phyloP scores from a whole-genome alignment of 352 stramenopile genomes.

The Phytophthora syringae region DNA sequence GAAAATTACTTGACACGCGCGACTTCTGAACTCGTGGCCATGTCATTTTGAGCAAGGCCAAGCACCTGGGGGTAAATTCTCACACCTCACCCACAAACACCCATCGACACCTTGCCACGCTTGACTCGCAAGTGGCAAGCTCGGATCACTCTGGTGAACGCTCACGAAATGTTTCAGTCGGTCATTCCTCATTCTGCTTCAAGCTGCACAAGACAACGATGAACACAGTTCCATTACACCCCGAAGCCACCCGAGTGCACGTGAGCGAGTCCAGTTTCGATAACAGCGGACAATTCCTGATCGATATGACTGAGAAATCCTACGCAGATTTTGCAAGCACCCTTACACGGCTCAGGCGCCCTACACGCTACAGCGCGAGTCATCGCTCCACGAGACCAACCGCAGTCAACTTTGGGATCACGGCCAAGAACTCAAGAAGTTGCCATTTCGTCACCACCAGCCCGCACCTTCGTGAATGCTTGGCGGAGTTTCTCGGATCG shows the following conservation, averaged over 20 bases:
- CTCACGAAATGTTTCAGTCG: not conserved
- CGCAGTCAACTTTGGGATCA: constrained; percentile 7
- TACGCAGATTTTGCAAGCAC: constrained; percentile 8
- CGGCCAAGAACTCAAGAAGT: constrained; percentile 5
- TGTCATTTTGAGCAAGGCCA: not conserved
- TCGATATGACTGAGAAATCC: constrained; percentile 16
- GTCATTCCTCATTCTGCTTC: not conserved
- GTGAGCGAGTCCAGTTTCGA: constrained; percentile 6
- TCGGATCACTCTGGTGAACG: not conserved
- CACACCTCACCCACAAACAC: not conserved
- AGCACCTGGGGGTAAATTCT: too few species aligned
- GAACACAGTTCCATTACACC: not conserved
- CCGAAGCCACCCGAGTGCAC: not conserved
- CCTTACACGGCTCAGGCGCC: constrained; percentile 12
- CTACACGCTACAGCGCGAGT: constrained; percentile 1
- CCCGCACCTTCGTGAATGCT: constrained; percentile 45
- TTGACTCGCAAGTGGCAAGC: not conserved
- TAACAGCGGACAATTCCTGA: constrained; percentile 5
- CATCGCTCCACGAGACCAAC: constrained; percentile 22
- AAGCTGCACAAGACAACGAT: constrained; percentile 1
- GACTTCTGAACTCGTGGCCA: not conserved
- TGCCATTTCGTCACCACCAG: constrained; percentile 23
- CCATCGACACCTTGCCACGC: too few species aligned
- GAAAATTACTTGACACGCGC: not conserved
- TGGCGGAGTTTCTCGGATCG: constrained; percentile 51